A percentile compares a stretch with the other conserved stretches of the same genome.
phyloP scores from a whole-genome alignment of 805 yeast genomes.

The Saturnispora hagleri region DNA sequence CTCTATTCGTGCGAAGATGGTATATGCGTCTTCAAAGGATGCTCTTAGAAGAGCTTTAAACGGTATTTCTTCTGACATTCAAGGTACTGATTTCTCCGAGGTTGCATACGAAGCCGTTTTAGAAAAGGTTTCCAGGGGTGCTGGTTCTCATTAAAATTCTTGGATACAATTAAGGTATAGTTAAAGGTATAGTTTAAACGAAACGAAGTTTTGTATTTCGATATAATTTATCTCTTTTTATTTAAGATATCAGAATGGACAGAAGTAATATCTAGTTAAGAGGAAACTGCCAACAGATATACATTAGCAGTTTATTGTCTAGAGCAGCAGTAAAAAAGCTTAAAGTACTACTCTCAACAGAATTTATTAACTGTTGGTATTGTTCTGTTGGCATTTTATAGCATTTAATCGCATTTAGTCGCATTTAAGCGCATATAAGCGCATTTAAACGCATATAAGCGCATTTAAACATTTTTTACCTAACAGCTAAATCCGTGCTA shows the following conservation, averaged over 20 bases:
- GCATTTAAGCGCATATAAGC: background rate
- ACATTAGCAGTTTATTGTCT: too few relatives aligned
- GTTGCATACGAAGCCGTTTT: slow-evolving; percentile 90
- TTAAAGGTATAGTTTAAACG: background rate
- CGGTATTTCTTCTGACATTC: slow-evolving; percentile 90
- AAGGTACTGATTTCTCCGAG: slow-evolving; percentile 97
- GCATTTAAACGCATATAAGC: background rate
- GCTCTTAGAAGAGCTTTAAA: slow-evolving; percentile 95
- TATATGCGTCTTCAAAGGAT: slow-evolving; percentile 96
- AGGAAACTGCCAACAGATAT: too few relatives aligned
- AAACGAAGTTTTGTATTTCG: background rate
- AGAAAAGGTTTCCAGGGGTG: slow-evolving; percentile 81
- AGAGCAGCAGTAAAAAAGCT: too few relatives aligned
- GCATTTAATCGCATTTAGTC: background rate
- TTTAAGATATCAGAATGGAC: background rate
- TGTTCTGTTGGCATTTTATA: background rate
- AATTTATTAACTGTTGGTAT: background rate
- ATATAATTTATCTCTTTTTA: background rate
- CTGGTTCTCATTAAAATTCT: slow-evolving; percentile 43
- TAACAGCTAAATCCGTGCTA: background rate
- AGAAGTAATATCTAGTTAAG: too few relatives aligned
- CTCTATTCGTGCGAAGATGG: slow-evolving; percentile 92
- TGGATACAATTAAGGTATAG: background rate
- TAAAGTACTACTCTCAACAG: background rate
- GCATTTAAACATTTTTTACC: background rate